Evolutionary conservation across 2,329 filamentous ascomycete genomes (phyloP).

Genomic region (Myriosclerotinia duriaeana): DNA sequence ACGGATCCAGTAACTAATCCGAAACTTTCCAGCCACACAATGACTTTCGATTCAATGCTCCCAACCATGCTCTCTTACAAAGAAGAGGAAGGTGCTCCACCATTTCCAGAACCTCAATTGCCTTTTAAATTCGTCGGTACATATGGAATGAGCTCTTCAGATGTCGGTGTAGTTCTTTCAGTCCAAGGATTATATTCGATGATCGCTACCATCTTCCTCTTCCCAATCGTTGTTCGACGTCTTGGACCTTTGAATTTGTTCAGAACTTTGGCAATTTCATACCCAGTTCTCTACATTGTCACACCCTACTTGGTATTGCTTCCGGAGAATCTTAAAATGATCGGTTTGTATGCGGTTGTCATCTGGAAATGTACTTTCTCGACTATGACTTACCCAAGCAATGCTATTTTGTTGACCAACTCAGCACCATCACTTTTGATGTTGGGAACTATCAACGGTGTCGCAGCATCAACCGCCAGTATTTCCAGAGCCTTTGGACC

Average conservation of each 20-base stretch:
- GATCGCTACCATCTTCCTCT: constrained; percentile 71
- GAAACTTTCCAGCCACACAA: constrained; percentile 71
- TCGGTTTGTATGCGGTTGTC: constrained; percentile 73
- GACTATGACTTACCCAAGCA: constrained; percentile 86
- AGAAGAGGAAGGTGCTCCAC: constrained; percentile 27
- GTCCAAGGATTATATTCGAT: constrained; percentile 89
- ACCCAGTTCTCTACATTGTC: constrained; percentile 83
- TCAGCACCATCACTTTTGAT: constrained; percentile 80
- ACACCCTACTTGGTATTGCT: constrained; percentile 88
- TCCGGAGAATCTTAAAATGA: constrained; percentile 67
- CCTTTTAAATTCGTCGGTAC: constrained; percentile 90
- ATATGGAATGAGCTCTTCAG: constrained; percentile 78
- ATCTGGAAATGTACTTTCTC: constrained; percentile 93
- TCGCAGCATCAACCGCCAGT: constrained; percentile 87
- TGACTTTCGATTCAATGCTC: constrained; percentile 91
- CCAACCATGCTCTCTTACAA: constrained; percentile 71
- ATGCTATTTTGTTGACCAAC: constrained; percentile 85
- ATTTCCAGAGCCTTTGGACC: constrained; percentile 86
- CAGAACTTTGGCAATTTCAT: constrained; percentile 74
- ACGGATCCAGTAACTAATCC: constrained; percentile 30
- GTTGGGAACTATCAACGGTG: constrained; percentile 88
- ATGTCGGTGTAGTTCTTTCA: constrained; percentile 84
- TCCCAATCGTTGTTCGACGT: constrained; percentile 71
- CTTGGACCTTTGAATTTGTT: constrained; percentile 81
- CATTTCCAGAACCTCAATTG: constrained; percentile 55